These are phyloP conservation scores for Penicillium polonicum DNA, from an alignment of 2,329 filamentous ascomycete species.

Conservation along the genomic window DNA sequence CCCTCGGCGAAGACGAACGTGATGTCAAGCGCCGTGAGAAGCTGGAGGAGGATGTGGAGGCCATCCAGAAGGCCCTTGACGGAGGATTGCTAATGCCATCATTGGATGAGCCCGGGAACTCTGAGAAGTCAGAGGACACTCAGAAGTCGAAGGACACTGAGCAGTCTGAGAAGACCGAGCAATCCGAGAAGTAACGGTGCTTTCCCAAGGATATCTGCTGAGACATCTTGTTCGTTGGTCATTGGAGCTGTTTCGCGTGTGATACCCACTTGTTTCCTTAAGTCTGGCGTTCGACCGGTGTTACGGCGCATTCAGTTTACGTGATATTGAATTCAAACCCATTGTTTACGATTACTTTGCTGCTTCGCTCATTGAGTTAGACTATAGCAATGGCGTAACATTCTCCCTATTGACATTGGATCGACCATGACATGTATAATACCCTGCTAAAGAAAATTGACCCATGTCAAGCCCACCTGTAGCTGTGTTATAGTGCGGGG, in stretches of 20 bases:
- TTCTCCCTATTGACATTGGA: background rate
- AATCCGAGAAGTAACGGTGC: background rate
- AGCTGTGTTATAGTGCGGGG: background rate
- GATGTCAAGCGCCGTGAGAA: conserved; percentile 43
- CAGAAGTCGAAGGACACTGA: background rate
- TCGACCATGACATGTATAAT: background rate
- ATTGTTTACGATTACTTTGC: background rate
- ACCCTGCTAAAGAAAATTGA: background rate
- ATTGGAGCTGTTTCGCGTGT: background rate
- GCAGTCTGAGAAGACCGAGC: background rate
- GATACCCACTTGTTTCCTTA: conserved; percentile 1
- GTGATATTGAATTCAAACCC: background rate
- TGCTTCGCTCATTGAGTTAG: background rate
- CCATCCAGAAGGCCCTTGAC: conserved; percentile 48
- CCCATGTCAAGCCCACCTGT: background rate
- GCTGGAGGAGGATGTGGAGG: conserved; percentile 49
- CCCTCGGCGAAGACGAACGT: conserved; percentile 48
- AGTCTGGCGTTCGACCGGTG: conserved; percentile 1
- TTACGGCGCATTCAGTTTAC: background rate
- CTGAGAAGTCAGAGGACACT: background rate
- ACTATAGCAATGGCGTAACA: too few species aligned
- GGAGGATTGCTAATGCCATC: conserved; percentile 27
- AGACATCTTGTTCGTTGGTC: background rate
- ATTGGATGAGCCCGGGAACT: background rate
- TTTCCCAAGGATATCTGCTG: too few species aligned